Evolutionary conservation across 2,329 filamentous ascomycete species (phyloP).

Genomic region (Didymella lethalis): DNA sequence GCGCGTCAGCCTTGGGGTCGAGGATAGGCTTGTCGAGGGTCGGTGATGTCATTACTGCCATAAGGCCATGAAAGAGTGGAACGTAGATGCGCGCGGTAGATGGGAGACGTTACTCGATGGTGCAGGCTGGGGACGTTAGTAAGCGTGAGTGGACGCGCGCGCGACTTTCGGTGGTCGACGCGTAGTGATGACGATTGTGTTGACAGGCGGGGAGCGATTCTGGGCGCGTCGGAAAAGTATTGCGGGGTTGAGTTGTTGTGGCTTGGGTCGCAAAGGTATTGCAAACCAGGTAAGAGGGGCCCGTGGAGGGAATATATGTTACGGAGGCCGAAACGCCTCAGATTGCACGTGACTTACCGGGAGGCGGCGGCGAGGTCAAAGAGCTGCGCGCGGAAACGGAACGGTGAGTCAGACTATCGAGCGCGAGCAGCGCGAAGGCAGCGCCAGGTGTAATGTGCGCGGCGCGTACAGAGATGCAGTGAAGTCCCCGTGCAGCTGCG

Average conservation of each 20-base stretch:
- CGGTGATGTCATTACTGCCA: conserved; percentile 53
- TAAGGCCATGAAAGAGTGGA: conserved; percentile 47
- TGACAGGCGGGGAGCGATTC: conserved; percentile 9
- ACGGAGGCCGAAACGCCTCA: conserved; percentile 39
- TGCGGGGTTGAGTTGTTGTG: conserved; percentile 26
- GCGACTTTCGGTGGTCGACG: conserved; percentile 28
- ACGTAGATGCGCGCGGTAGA: conserved; percentile 34
- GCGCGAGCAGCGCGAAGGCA: conserved; percentile 30
- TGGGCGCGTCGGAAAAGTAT: conserved; percentile 26
- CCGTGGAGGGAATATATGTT: conserved; percentile 32
- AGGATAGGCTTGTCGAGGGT: conserved; percentile 48
- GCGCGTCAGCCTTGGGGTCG: conserved; percentile 62
- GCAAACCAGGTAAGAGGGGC: conserved; percentile 31
- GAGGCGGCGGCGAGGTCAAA: conserved; percentile 40
- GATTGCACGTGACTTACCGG: conserved; percentile 46
- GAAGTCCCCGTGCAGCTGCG: conserved; percentile 33
- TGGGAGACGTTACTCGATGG: conserved; percentile 17
- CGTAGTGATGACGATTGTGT: conserved; percentile 24
- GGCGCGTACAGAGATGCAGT: conserved; percentile 29
- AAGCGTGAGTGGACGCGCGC: conserved; percentile 23
- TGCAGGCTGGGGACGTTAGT: conserved; percentile 28
- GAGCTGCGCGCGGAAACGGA: conserved; percentile 18
- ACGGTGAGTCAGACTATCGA: conserved; percentile 39
- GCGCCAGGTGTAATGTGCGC: conserved; percentile 36
- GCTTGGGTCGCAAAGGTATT: conserved; percentile 28